Conservation (phyloP, 805 yeast species). For the Sporopachydermia quercuum region DNA sequence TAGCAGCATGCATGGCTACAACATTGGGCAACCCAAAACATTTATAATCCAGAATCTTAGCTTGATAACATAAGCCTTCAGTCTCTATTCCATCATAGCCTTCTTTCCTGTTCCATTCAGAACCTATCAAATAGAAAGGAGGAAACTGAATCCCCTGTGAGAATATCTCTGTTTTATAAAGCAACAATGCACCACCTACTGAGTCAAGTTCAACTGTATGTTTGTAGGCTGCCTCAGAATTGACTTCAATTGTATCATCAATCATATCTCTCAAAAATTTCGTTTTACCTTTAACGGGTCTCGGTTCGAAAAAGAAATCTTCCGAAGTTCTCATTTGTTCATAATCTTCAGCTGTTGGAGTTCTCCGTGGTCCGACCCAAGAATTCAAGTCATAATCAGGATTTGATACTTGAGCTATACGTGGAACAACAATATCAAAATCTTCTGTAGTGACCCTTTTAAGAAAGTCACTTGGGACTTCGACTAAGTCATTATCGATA, state of each 20-base stretch:
- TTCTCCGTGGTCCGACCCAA: background rate
- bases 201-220: slow-evolving; percentile 25
- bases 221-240: too few relatives aligned
- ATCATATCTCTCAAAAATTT: too few relatives aligned
- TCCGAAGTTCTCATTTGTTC: background rate
- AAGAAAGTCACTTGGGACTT: too few relatives aligned
- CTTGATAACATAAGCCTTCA: slow-evolving; percentile 28
- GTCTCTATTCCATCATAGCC: slow-evolving; percentile 34
- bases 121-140: slow-evolving; percentile 21
- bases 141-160: slow-evolving; percentile 13
- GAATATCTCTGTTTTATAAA: slow-evolving; percentile 22
- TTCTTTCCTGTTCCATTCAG: slow-evolving; percentile 24
- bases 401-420: too few relatives aligned
- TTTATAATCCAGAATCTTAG: slow-evolving; percentile 22
- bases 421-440: too few relatives aligned
- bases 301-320: too few relatives aligned
- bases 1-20: too few relatives aligned
- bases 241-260: too few relatives aligned
- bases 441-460: too few relatives aligned
- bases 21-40: slow-evolving; percentile 30
- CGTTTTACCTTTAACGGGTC: too few relatives aligned
- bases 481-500: too few relatives aligned
- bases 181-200: slow-evolving; percentile 29
- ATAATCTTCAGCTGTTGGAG: background rate
- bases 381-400: background rate